phyloP scores from a whole-genome alignment of 257 asterid species.

The Plantago elongata region DNA sequence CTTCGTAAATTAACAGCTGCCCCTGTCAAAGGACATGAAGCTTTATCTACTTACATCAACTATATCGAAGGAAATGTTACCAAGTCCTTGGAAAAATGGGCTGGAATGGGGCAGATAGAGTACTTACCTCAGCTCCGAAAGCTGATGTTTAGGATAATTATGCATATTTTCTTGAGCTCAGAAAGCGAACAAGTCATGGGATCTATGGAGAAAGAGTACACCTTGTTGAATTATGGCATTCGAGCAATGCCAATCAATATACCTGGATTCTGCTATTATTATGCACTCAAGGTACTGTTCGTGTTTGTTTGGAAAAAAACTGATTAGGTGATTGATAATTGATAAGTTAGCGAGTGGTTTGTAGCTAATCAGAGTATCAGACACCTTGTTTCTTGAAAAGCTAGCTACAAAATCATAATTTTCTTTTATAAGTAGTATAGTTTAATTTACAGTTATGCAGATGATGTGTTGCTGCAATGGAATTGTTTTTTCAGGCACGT shows the following conservation, averaged over 20 bases:
- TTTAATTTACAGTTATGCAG: background rate
- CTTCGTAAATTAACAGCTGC: constrained; percentile 68
- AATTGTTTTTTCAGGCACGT: constrained; percentile 60
- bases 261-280: constrained; percentile 82
- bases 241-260: constrained; percentile 83
- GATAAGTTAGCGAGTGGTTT: too few species aligned
- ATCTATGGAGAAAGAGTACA: constrained; percentile 73
- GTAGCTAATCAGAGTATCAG: too few species aligned
- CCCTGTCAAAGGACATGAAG: constrained; percentile 83
- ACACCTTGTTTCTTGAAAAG: too few species aligned
- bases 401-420: too few species aligned
- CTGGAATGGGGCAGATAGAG: constrained; percentile 63
- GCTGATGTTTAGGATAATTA: constrained; percentile 74
- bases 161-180: constrained; percentile 72
- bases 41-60: constrained; percentile 50
- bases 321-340: too few species aligned
- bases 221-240: constrained; percentile 64
- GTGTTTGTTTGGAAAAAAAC: too few species aligned
- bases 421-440: too few species aligned
- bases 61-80: constrained; percentile 63
- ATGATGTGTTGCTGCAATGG: background rate
- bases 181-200: constrained; percentile 63
- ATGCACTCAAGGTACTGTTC: constrained; percentile 66
- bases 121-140: constrained; percentile 62
- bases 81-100: constrained; percentile 60